Evolutionary conservation across 768 basidiomycete genomes (phyloP).

Genomic region (Termitomyces titanicus): DNA sequence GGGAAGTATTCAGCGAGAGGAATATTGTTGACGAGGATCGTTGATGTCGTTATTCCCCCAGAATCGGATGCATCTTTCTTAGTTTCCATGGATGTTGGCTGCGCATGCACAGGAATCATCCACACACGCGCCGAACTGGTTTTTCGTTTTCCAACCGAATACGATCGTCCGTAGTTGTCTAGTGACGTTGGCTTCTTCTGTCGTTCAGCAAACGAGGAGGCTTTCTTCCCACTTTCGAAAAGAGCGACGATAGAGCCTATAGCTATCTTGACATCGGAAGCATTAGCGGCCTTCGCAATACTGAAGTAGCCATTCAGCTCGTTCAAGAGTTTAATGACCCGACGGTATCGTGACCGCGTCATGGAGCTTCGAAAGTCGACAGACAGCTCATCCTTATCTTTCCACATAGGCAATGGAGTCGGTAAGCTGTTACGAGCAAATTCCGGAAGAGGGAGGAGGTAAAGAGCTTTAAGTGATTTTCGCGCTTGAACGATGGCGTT

Average conservation of each 20-base stretch:
- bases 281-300: slow-evolving; percentile 57
- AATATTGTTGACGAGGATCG: slow-evolving; percentile 81
- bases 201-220: slow-evolving; percentile 41
- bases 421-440: slow-evolving; percentile 61
- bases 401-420: slow-evolving; percentile 65
- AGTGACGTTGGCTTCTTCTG: slow-evolving; percentile 56
- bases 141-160: slow-evolving; percentile 84
- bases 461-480: slow-evolving; percentile 53
- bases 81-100: slow-evolving; percentile 5
- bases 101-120: slow-evolving; percentile 68
- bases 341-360: slow-evolving; percentile 68
- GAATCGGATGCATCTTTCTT: slow-evolving; percentile 4
- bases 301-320: slow-evolving; percentile 61
- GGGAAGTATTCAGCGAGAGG: slow-evolving; percentile 81
- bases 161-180: slow-evolving; percentile 81
- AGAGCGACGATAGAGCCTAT: slow-evolving; percentile 51
- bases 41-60: slow-evolving; percentile 45
- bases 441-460: slow-evolving; percentile 77
- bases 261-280: slow-evolving; percentile 47
- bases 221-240: slow-evolving; percentile 66
- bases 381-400: slow-evolving; percentile 56
- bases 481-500: slow-evolving; percentile 55
- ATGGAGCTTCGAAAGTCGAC: slow-evolving; percentile 54
- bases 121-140: slow-evolving; percentile 89
- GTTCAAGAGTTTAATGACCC: slow-evolving; percentile 56